Base-by-base conservation (phyloP, 306 rosid species). In the Cucumis cinereus region DNA sequence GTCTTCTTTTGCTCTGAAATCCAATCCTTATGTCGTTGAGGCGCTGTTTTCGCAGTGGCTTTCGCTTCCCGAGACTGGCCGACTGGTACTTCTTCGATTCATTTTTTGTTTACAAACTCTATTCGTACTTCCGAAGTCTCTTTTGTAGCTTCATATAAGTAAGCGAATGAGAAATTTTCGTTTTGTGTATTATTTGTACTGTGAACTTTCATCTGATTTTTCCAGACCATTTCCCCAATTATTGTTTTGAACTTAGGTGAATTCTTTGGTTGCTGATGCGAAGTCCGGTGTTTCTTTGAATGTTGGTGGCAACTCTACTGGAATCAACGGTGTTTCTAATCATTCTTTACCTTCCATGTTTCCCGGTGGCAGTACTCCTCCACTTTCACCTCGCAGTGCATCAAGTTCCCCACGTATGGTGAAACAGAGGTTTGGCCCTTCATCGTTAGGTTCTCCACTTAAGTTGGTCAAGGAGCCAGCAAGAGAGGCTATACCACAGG, bases 321-420 rank as follows among this genome's bases (percentile, higher is more conserved):
- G 97, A 86, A 97, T 96, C 13, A 91, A 86, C 86, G 90, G 94
- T 52, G 61, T 62, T 80, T 41, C 83, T 3, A 84, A 82, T 89
- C 89, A 77, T 87, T 78, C 97, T 43, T 80, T 93, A 89, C 98
- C 98, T 36, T 93, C 98, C 70, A 93, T 93, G 98, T 93, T 93
- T 90, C 97, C 97, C 23, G 98, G 97, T 0, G 97, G 98, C 77
- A 91, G 94, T 84, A 97, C 92, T 35, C 98, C 98, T 3, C 98
- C 98, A n/a, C 85, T 93, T 54, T 91, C 98, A 36, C 98, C 98
- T 1, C 86, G 98, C 75, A 93, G 97, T 81, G 62, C 87, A 59
- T 81, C 97, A 38, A 96, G 98, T 59, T 93, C 98, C 83, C 98
- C 98, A 77, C 96, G 98, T 71, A 35, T 83, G 71, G 86, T 87